Percentiles rank a stretch among this genome's conserved stretches.
These are phyloP conservation scores for Candolleomyces aberdarensis DNA, from an alignment of 768 basidiomycete species.

Conservation along the genomic window DNA sequence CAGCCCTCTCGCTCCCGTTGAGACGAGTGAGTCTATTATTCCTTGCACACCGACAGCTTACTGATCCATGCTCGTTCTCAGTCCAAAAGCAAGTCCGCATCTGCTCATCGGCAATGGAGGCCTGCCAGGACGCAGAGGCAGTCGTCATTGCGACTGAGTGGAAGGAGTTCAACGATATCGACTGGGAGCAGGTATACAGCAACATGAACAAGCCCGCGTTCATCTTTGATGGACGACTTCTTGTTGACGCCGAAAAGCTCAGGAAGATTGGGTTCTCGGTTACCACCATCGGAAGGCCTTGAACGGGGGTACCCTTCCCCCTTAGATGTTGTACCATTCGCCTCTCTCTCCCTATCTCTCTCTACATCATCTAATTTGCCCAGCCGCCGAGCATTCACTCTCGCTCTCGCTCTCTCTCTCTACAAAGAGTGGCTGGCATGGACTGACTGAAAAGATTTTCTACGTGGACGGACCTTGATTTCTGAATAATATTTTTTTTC, in stretches of 20 bases:
- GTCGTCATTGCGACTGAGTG: constrained; percentile 97
- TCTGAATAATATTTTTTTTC: no score
- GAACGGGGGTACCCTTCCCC: neutral
- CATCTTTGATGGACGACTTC: constrained; percentile 89
- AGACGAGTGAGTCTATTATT: constrained; percentile 51
- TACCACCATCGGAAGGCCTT: constrained; percentile 15
- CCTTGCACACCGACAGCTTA: neutral
- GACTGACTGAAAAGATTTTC: no score
- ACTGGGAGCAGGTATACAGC: constrained; percentile 84
- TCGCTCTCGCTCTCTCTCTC: no score
- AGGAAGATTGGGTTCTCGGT: constrained; percentile 90
- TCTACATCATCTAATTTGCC: neutral
- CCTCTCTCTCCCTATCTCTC: neutral
- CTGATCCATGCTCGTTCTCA: constrained; percentile 22
- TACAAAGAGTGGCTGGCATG: no score
- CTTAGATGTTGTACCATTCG: neutral
- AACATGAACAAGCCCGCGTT: constrained; percentile 98
- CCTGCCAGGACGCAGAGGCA: constrained; percentile 86
- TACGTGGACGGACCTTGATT: no score
- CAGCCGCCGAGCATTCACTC: no score
- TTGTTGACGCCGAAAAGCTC: constrained; percentile 79
- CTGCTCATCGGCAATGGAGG: constrained; percentile 73
- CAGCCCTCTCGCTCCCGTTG: constrained; percentile 58
- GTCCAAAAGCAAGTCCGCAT: constrained; percentile 91
- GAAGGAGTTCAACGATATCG: constrained; percentile 92